Evolutionary conservation across 768 basidiomycete species (phyloP), one percentile per base, ranked within the genome.

Genomic region (Kwoniella botswanensis): DNA sequence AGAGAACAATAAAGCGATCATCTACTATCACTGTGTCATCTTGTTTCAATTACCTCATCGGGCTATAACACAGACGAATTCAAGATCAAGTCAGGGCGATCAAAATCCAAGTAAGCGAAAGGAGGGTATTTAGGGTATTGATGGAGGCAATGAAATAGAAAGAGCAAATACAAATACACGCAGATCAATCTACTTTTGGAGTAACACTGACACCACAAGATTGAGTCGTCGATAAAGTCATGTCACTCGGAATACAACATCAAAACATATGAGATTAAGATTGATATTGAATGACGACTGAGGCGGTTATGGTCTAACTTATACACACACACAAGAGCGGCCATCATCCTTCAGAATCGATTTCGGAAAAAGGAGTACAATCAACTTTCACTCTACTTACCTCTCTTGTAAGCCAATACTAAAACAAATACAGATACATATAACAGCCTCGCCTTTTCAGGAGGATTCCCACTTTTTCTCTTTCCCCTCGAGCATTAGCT

Each of bases 181-280:
- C 59, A 43, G 59, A 61, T 61, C 59, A 43, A 46, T 61, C n/a
- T 58, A 13, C 42, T 18, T 58, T 58, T 58, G 57, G 57, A 58
- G 57, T 26, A 58, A n/a, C 4, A 56, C 55, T n/a, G 12, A 12
- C 15, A 12, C 55, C n/a, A 56, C 26, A 26, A 7, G 6, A 24
- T 58, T 58, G 15, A 29, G 29, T 58, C 24, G 26, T 29, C 15
- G 3, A 58, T 35, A 17, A 18, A 24, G 26, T 26, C 26, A 13
- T 58, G 57, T 24, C 57, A 10, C n/a, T 24, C 24, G 24, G 13
- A 41, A 10, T 24, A 41, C 24, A 13, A 58, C n/a, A 17, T 35
- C 15, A 17, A 10, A 26, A 56, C 24, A 26, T 24, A 59, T 17
- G 29, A 35, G 35, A 35, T 35, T 50, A 17, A 18, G 13, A 50